Percentiles rank a stretch among this genome's conserved stretches.
Evolutionary conservation across 2,329 filamentous ascomycete genomes (phyloP).

Genomic region (Pseudocercospora macadamiae): DNA sequence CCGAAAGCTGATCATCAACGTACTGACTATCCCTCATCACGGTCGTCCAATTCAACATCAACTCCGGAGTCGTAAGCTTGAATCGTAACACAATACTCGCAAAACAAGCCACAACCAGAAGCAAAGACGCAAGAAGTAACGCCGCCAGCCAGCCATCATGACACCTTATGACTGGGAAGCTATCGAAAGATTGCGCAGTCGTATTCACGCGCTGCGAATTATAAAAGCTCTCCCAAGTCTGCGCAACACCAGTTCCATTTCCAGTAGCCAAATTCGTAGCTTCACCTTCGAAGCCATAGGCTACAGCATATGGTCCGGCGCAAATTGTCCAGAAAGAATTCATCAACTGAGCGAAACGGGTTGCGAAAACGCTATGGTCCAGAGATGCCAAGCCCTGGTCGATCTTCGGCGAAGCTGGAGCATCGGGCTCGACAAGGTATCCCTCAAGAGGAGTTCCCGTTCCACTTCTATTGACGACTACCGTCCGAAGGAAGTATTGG

Average conservation of each 20-base stretch:
- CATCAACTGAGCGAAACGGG: neutral
- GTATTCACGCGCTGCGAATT: neutral
- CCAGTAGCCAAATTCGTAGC: neutral
- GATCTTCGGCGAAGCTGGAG: slow-evolving; percentile 1
- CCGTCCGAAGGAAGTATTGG: neutral
- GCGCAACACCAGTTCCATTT: neutral
- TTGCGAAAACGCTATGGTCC: neutral
- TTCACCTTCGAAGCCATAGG: neutral
- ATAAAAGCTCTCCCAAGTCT: neutral
- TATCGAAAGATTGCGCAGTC: neutral
- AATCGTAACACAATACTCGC: neutral
- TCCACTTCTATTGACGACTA: neutral
- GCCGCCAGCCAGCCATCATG: slow-evolving; percentile 1
- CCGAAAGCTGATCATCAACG: neutral
- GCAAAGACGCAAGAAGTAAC: neutral
- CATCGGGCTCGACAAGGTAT: slow-evolving; percentile 6
- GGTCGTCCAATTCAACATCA: slow-evolving; percentile 10
- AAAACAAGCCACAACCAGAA: slow-evolving; percentile 1
- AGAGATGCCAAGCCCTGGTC: neutral
- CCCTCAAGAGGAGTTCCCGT: slow-evolving; percentile 1
- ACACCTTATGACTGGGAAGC: slow-evolving; percentile 5
- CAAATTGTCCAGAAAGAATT: slow-evolving; percentile 3
- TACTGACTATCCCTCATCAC: slow-evolving; percentile 6
- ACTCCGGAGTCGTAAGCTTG: slow-evolving; percentile 2
- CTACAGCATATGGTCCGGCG: slow-evolving; percentile 1